A percentile compares a stretch with the other conserved stretches of the same genome.
phyloP scores from a whole-genome alignment of 75 land plant genomes.

The Sequoia sempervirens region DNA sequence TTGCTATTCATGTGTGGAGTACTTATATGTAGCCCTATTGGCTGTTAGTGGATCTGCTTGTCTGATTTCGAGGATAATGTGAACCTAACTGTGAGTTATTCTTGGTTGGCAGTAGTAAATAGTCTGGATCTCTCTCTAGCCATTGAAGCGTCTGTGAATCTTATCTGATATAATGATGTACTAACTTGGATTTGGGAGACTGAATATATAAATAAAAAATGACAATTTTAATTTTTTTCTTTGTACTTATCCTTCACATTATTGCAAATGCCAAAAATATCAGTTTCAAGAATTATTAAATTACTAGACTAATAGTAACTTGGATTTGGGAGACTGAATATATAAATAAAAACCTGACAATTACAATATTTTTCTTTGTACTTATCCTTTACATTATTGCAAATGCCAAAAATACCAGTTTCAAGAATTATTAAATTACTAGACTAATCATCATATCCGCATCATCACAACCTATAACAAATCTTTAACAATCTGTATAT shows the following conservation, averaged over 20 bases:
- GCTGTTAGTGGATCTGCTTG: neutral
- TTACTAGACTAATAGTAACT: neutral
- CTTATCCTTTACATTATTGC: neutral
- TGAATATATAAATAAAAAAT: no score
- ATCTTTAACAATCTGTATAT: no score
- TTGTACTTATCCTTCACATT: neutral
- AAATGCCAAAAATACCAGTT: neutral
- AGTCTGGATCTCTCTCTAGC: neutral
- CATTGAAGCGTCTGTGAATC: neutral
- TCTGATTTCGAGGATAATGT: neutral
- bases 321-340: no score
- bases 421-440: neutral
- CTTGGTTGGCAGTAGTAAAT: no score
- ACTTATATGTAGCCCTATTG: neutral
- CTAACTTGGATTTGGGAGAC: no score
- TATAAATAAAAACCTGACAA: no score
- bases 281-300: neutral
- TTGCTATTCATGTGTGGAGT: neutral
- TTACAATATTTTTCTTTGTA: neutral
- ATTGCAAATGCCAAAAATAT: neutral
- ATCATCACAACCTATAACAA: neutral
- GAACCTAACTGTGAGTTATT: neutral
- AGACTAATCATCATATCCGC: neutral
- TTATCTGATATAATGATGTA: no score
- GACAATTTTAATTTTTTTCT: no score